Percentiles rank a stretch among this genome's conserved stretches.
These are phyloP conservation scores for Phytopythium chamaehyphon DNA, from an alignment of 352 stramenopile species.

Conservation along the genomic window DNA sequence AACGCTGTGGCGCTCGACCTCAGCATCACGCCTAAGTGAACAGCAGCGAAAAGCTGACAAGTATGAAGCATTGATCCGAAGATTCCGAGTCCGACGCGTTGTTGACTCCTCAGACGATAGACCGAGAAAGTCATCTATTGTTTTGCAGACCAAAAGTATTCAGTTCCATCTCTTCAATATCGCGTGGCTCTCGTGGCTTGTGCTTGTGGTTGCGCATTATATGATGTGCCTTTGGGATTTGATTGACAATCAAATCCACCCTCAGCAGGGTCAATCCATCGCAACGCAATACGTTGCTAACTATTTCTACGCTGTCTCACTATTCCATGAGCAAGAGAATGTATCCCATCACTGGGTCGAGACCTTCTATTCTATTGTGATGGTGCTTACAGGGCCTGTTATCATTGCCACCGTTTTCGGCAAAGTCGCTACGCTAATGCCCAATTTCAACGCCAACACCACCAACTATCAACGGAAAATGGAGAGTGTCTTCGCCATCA, in stretches of 20 bases:
- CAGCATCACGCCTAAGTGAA: no score
- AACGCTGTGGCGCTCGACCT: no score
- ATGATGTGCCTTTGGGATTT: conserved; percentile 47
- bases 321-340: conserved; percentile 54
- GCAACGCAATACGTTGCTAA: conserved; percentile 21
- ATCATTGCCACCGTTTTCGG: no score
- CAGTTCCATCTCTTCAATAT: conserved; percentile 36
- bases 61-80: conserved; percentile 12
- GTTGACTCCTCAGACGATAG: conserved; percentile 31
- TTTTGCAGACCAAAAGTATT: no score
- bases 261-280: background rate
- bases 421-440: no score
- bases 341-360: conserved; percentile 10
- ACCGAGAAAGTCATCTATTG: no score
- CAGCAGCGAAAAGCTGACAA: conserved; percentile 8
- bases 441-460: no score
- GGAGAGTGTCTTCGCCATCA: no score
- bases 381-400: no score
- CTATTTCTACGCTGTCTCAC: conserved; percentile 26
- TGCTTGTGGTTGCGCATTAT: conserved; percentile 43
- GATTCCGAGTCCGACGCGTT: conserved; percentile 21
- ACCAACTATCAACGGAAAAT: no score
- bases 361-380: no score
- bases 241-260: conserved; percentile 16
- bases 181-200: conserved; percentile 20